Evolutionary conservation across 1,284 basidiomycete genomes (phyloP), one percentile per base, ranked within the genome.

Genomic region (Microbotryum intermedium): DNA sequence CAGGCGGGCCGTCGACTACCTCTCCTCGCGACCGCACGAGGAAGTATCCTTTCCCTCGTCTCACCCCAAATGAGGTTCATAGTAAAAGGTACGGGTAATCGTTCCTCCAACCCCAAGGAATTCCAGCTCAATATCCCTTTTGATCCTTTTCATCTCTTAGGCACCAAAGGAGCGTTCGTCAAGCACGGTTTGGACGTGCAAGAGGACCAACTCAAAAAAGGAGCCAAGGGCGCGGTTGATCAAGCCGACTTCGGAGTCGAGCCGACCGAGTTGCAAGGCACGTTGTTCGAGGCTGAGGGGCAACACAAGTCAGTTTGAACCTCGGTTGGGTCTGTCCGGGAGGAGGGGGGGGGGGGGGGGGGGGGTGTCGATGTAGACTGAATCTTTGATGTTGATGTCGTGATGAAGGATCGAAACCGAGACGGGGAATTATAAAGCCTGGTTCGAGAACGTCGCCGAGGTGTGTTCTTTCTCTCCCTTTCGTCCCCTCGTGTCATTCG

Each of bases 121-220:
- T 39, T 39, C 34, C 34, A 39, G 16, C 13, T 39, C 2, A 39
- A 16, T n/a, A 30, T 39, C n/a, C 23, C 20, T 18, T 8, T 42
- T 23, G 18, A 51, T 18, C 42, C 55, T 9, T 50, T 45, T 13
- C 21, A 2, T 23, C 5, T 43, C 47, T 61, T 26, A 62, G 86
- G 88, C 21, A 83, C 82, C 25, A 79, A 80, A 64, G 90, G 86
- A 34, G 81, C 82, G 3, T 91, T 81, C 73, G 76, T 80, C 63
- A 92, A 93, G 74, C 82, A 79, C 70, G 88, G 87, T 2, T 74
- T 89, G 46, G 88, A 91, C 73, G 76, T 83, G 3, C 88, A 91
- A 72, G 89, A 90, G 74, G 83, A 83, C 11, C 74, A 76, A 64
- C 71, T 77, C 44, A 74, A 65, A 26, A 43, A 67, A 25, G 61